Conservation (phyloP, 176 grass and related monocot species). For the Canna indica region DNA sequence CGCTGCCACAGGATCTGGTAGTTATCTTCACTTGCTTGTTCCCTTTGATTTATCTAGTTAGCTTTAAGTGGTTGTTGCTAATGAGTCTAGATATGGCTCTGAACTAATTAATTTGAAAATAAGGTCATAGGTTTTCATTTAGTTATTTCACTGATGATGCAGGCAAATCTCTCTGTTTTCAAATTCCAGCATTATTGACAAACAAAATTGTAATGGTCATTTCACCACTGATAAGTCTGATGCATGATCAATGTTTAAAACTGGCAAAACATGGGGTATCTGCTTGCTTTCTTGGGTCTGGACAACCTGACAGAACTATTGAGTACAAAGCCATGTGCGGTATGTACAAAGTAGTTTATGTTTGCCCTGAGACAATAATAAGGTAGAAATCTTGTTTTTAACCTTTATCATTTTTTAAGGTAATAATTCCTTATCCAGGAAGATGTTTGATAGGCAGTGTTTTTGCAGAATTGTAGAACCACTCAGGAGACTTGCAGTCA, state of each 20-base stretch:
- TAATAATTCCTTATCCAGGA: constrained; percentile 10
- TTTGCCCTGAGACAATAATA: constrained; percentile 89
- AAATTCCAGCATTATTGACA: constrained; percentile 76
- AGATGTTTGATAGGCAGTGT: constrained; percentile 23
- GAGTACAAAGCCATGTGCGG: constrained; percentile 86
- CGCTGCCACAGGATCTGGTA: constrained; percentile 88
- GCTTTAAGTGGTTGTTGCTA: background rate
- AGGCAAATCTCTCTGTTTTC: constrained; percentile 97
- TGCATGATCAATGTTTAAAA: constrained; percentile 94
- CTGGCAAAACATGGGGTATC: constrained; percentile 73
- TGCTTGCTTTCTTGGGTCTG: constrained; percentile 94
- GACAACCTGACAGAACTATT: constrained; percentile 71
- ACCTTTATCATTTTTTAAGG: constrained; percentile 15
- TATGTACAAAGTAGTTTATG: constrained; percentile 87
- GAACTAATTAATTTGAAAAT: constrained; percentile 15
- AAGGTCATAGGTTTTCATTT: background rate
- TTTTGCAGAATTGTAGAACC: constrained; percentile 71
- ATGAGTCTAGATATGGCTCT: background rate
- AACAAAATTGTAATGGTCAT: constrained; percentile 72
- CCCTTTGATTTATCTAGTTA: background rate
- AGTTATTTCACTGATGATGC: constrained; percentile 21
- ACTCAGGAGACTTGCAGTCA: constrained; percentile 79
- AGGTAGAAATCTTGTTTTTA: constrained; percentile 34
- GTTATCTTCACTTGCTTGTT: background rate
- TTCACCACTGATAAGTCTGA: constrained; percentile 95